Percentiles rank a stretch among this genome's conserved stretches.
Evolutionary conservation across 768 basidiomycete species (phyloP).

Genomic region (Auricularia cornea): DNA sequence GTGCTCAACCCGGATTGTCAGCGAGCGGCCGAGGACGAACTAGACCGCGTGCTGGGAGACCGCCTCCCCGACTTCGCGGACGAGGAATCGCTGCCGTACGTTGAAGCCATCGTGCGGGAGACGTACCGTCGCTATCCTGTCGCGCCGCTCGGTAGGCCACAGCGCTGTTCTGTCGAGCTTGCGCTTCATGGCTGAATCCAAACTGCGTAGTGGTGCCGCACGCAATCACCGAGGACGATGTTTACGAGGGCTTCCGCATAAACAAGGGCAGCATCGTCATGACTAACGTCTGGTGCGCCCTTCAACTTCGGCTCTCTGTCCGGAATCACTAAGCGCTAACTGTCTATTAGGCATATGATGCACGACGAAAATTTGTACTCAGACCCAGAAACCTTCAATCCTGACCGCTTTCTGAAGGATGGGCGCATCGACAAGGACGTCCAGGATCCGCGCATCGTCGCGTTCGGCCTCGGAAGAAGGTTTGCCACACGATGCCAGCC

Average conservation of each 20-base stretch:
- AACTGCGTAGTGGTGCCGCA: too few species aligned
- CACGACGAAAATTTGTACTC: not conserved
- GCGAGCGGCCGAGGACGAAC: conserved; percentile 31
- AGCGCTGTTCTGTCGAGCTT: too few species aligned
- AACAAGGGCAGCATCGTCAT: not conserved
- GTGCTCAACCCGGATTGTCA: conserved; percentile 29
- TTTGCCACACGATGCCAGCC: too few species aligned
- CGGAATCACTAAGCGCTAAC: not conserved
- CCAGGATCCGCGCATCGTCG: not conserved
- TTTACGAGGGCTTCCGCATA: not conserved
- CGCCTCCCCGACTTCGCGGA: conserved; percentile 31
- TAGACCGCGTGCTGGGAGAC: conserved; percentile 30
- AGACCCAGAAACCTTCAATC: not conserved
- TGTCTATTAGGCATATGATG: not conserved
- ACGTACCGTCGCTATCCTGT: conserved; percentile 19
- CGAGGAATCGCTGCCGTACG: conserved; percentile 25
- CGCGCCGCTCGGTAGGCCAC: conserved; percentile 16
- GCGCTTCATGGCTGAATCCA: too few species aligned
- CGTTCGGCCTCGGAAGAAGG: too few species aligned
- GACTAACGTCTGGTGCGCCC: not conserved
- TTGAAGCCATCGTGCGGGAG: conserved; percentile 31
- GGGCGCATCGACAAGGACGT: not conserved
- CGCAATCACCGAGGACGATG: conserved; percentile 51
- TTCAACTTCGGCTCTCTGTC: too few species aligned
- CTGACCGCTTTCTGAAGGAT: not conserved